Base-by-base conservation (phyloP, 1,139 yeast species). In the Torulaspora globosa region DNA sequence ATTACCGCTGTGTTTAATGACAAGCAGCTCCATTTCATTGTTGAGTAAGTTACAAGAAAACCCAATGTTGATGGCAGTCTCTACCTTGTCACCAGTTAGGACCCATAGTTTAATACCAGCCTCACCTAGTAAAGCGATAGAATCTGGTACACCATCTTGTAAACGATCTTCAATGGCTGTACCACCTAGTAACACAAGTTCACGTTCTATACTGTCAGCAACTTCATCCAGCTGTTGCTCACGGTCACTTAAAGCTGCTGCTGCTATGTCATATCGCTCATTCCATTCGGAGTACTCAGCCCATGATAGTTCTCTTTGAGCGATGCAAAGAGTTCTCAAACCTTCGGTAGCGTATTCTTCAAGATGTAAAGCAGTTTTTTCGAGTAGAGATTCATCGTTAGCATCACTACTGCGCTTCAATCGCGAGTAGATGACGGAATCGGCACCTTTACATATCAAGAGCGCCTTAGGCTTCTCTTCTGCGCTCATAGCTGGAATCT, bases 71-170 rank as follows among this genome's bases (percentile, higher is more conserved):
- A 92, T 92, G 8, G 98, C 98, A 27, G 98, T 92, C 69, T 92
- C 98, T 40, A 92, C 94, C 69, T 90, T 86, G 68, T 92, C 98
- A 67, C 98, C 98, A 14, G 98, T 92, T 47, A 92, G 74, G 32
- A 92, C 97, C 98, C 98, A 92, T 46, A 92, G 72, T 67, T 92
- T 92, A 56, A 92, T 85, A 60, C 98, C 98, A 7, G 97, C 97
- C 56, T 82, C 78, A 10, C 84, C 87, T 47, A 92, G 75, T 39
- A 85, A 69, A 9, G 89, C 84, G 66, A 92, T 92, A 3, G 97
- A 79, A 56, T 88, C 95, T 1, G 98, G 97, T 14, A 92, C 98
- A 63, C 97, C 98, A 50, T 82, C 88, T 70, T 92, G 98, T 49
- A 92, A 74, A 59, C 96, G 76, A 69, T 92, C 98, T 66, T 92